Evolutionary conservation across 1,284 basidiomycete species (phyloP), one percentile per base, ranked within the genome.

Genomic region (Ceratobasidium sp.): DNA sequence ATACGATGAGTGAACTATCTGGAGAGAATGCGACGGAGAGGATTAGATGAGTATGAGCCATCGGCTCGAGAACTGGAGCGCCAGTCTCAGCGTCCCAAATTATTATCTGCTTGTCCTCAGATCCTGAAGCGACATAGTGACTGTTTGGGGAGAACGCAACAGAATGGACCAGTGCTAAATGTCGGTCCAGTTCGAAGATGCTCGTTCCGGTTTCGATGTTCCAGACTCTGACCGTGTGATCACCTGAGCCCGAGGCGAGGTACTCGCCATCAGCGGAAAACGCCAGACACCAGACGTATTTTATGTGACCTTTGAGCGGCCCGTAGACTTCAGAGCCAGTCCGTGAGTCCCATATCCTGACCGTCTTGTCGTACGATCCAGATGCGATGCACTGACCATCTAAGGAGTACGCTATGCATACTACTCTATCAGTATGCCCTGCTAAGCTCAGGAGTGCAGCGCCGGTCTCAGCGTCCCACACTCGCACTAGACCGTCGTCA

Each of bases 101-200:
- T 1, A 33, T 17, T 5, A 69, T 38, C 26, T 23, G 13, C 4
- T n/a, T 6, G 38, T 56, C 50, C 13, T 9, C 1, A 56, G 50
- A 69, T 3, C 50, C 50, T 33, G 67, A 69, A n/a, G 33, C 50
- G n/a, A 69, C 56, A 4, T 15, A 40, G 17, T 33, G 0, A 38
- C 33, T 50, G 33, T 69, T 38, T 10, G 67, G 67, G 3, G 67
- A 69, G 50, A 68, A 68, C 17, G 26, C 66, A 50, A 68, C 38
- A 9, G 26, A 61, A 1, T 1, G 2, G 1, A 61, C 33, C 28
- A 10, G 15, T 10, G 15, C 26, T 38, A 26, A 28, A 17, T 26
- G 23, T 7, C 59, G 15, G 33, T 33, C 28, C 17, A 61, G 59
- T 10, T 61, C 17, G 26, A 61, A 38, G n/a, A 38, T 38, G 17